phyloP scores from a whole-genome alignment of 140 eudicot species.

The Flaveria floridana region DNA sequence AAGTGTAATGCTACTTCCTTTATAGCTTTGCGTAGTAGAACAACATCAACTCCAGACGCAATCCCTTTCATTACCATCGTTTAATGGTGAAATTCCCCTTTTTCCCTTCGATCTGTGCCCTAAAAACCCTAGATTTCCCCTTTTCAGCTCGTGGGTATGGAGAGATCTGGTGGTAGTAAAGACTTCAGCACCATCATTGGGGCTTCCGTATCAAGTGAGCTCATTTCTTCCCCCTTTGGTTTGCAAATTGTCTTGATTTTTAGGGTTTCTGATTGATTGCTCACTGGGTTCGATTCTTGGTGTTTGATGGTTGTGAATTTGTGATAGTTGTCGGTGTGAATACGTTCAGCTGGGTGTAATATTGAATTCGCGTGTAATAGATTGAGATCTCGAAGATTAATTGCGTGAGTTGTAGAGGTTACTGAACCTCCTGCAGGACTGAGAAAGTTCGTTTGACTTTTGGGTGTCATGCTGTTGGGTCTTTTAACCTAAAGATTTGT shows the following conservation, averaged over 20 bases:
- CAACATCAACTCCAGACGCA: conserved; percentile 40
- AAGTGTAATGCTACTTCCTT: conserved; percentile 32
- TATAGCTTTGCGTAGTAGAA: conserved; percentile 39
- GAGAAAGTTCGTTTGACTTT: conserved; percentile 13
- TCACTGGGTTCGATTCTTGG: neutral
- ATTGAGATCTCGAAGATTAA: conserved; percentile 21
- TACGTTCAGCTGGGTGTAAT: conserved; percentile 1
- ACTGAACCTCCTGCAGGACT: neutral
- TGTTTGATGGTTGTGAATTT: neutral
- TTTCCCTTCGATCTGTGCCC: conserved; percentile 20
- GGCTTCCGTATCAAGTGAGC: conserved; percentile 26
- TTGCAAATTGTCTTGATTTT: neutral
- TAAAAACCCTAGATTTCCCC: conserved; percentile 34
- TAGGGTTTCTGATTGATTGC: conserved; percentile 21
- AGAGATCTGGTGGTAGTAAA: conserved; percentile 28
- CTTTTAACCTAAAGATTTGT: conserved; percentile 22
- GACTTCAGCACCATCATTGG: conserved; percentile 12
- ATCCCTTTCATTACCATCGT: conserved; percentile 7
- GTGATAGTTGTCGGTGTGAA: neutral
- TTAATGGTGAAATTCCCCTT: neutral
- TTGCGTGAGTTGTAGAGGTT: conserved; percentile 1
- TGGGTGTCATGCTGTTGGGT: conserved; percentile 1
- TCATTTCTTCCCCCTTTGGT: neutral
- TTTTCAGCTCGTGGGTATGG: conserved; percentile 4
- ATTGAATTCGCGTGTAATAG: neutral